These are phyloP conservation scores for Handroanthus guayacan DNA, from an alignment of 257 asterid species.

Conservation along the genomic window DNA sequence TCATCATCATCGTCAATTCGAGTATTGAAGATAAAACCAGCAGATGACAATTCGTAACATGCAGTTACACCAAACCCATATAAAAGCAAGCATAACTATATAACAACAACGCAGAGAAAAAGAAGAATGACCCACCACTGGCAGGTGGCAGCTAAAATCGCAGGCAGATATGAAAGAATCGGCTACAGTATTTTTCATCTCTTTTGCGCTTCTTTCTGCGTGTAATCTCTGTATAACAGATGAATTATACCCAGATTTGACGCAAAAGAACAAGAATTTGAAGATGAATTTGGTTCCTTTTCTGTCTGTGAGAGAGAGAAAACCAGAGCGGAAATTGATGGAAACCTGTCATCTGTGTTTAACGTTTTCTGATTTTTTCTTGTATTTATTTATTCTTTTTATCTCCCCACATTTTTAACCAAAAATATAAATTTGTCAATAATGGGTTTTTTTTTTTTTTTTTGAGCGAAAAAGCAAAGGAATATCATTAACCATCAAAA, in stretches of 20 bases:
- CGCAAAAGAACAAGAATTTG: background rate
- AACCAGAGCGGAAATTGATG: background rate
- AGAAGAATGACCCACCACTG: constrained; percentile 10
- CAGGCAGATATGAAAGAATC: constrained; percentile 6
- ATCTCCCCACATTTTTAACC: background rate
- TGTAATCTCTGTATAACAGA: constrained; percentile 2
- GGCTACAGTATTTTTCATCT: background rate
- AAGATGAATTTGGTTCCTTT: constrained; percentile 16
- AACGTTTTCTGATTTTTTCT: background rate
- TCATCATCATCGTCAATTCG: background rate
- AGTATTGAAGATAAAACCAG: constrained; percentile 2
- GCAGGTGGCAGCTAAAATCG: constrained; percentile 26
- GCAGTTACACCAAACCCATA: background rate
- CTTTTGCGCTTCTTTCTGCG: background rate
- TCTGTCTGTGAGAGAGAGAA: background rate
- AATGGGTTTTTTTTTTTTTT: too few relatives aligned
- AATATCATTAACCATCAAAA: too few relatives aligned
- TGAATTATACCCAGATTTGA: background rate
- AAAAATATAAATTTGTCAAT: too few relatives aligned
- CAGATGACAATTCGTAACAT: background rate
- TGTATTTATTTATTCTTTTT: background rate
- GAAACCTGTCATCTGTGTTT: background rate
- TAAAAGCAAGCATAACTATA: background rate
- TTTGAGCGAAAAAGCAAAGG: too few relatives aligned
- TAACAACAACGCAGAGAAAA: background rate